phyloP scores from a whole-genome alignment of 2,329 filamentous ascomycete genomes.

The Pseudocercospora musae region DNA sequence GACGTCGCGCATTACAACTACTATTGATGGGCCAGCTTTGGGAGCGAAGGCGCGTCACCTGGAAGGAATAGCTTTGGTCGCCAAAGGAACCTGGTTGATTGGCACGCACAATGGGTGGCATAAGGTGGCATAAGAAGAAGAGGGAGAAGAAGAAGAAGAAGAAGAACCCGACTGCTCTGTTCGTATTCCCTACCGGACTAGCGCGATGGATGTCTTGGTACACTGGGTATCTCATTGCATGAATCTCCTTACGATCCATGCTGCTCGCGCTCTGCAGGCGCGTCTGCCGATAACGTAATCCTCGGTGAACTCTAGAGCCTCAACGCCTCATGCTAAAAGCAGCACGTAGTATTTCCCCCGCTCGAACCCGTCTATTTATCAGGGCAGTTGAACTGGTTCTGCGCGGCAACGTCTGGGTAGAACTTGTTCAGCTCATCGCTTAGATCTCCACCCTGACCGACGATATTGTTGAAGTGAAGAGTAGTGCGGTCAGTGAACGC shows the following conservation, averaged over 20 bases:
- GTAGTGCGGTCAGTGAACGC: background rate
- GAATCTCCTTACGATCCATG: background rate
- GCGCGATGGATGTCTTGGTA: background rate
- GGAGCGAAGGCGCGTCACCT: background rate
- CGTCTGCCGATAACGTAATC: background rate
- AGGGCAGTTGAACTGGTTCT: constrained; percentile 11
- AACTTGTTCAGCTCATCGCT: background rate
- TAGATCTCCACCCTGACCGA: background rate
- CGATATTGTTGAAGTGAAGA: background rate
- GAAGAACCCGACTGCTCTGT: too few relatives aligned
- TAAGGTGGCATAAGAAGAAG: too few relatives aligned
- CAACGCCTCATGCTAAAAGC: background rate
- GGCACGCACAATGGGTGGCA: background rate
- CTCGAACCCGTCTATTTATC: background rate
- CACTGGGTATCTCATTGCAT: background rate
- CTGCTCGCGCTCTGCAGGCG: background rate
- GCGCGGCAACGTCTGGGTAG: background rate
- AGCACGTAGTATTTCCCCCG: background rate
- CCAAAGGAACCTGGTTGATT: too few relatives aligned
- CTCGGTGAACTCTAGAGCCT: background rate
- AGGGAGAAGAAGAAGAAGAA: too few relatives aligned
- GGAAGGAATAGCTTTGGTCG: too few relatives aligned
- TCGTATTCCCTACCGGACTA: background rate
- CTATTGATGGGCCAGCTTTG: background rate
- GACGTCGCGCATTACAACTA: too few relatives aligned